Conservation (phyloP, 176 grass and related monocot species). For the Cenchrus purpureus region DNA sequence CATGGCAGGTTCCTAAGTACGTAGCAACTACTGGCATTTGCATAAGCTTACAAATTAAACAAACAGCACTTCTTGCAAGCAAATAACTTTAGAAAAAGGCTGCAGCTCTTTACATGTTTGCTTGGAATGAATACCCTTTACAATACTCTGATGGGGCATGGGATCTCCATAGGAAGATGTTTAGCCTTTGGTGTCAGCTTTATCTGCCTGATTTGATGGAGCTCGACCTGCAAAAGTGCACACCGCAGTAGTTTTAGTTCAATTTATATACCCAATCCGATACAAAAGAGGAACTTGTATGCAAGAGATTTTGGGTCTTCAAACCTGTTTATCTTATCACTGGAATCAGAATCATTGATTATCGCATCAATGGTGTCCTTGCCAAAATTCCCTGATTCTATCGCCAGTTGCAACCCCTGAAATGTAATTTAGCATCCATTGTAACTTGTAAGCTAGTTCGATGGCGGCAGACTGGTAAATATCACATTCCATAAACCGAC, state of each 20-base stretch:
- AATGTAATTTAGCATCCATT: constrained; percentile 29
- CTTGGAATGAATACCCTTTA: constrained; percentile 40
- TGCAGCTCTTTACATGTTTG: constrained; percentile 47
- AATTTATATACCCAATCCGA: not conserved
- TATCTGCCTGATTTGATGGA: constrained; percentile 45
- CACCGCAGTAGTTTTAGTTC: not conserved
- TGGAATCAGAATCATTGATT: constrained; percentile 42
- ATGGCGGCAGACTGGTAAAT: not conserved
- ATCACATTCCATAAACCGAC: not conserved
- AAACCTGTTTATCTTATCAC: constrained; percentile 54
- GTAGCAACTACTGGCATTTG: constrained; percentile 12
- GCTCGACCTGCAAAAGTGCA: constrained; percentile 37
- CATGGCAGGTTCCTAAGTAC: not conserved
- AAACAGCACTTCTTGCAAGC: constrained; percentile 45
- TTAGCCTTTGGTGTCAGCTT: not conserved
- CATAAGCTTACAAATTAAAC: constrained; percentile 30
- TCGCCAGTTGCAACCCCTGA: constrained; percentile 66
- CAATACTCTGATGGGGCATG: constrained; percentile 17
- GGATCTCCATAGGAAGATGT: no score
- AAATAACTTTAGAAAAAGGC: constrained; percentile 47
- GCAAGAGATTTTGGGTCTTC: not conserved
- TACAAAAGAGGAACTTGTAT: no score
- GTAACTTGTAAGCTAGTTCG: constrained; percentile 1
- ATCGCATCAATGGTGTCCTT: constrained; percentile 11
- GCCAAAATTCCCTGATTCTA: constrained; percentile 49